Evolutionary conservation across 2,329 filamentous ascomycete species (phyloP).

Genomic region (Xylaria sp.): DNA sequence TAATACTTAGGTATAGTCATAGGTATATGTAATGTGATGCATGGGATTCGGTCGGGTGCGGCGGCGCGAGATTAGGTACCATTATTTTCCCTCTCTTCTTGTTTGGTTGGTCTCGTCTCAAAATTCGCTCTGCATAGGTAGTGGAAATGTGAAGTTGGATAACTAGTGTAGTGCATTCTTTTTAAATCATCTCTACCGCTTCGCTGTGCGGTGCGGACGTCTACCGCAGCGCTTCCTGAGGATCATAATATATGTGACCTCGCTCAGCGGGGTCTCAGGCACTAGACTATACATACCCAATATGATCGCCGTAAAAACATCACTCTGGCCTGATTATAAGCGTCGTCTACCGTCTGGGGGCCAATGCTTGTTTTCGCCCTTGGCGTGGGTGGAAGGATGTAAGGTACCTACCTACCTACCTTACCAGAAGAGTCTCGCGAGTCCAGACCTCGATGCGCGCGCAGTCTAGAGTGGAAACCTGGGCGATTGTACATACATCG

Average conservation of each 20-base stretch:
- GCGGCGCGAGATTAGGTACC: not conserved
- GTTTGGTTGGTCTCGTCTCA: not conserved
- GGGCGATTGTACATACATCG: constrained; percentile 13
- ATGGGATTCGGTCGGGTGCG: constrained; percentile 4
- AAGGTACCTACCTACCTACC: not conserved
- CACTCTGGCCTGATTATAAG: constrained; percentile 1
- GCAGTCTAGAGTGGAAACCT: not conserved
- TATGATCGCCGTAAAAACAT: not conserved
- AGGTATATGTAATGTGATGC: not conserved
- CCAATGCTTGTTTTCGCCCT: constrained; percentile 4
- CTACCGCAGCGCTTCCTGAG: constrained; percentile 1
- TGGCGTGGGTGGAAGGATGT: not conserved
- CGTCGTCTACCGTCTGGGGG: not conserved
- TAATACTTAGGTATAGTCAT: no score
- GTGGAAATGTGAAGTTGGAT: not conserved
- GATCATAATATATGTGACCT: not conserved
- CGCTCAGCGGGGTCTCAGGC: constrained; percentile 17
- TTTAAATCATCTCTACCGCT: constrained; percentile 3
- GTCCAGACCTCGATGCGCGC: constrained; percentile 20
- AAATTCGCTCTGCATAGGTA: not conserved
- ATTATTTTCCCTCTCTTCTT: not conserved
- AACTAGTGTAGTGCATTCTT: constrained; percentile 25
- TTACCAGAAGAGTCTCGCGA: constrained; percentile 8
- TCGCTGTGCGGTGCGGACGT: constrained; percentile 8
- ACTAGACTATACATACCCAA: not conserved